phyloP scores from a whole-genome alignment of 139 green algal genomes.

The Coelastrella sp. region DNA sequence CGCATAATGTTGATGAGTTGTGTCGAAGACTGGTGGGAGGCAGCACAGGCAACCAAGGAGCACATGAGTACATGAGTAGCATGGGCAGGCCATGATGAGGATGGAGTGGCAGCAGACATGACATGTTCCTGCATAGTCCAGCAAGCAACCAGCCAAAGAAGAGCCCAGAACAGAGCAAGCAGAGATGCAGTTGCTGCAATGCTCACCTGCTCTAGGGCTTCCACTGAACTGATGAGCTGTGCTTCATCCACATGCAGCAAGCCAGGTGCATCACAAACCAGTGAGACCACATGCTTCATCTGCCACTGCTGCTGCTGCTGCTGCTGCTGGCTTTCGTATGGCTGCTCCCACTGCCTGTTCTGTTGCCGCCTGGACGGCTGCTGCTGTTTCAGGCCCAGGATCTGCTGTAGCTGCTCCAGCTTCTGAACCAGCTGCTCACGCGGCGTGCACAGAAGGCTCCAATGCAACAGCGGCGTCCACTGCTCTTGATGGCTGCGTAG shows the following conservation, averaged over 20 bases:
- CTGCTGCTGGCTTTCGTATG: not conserved
- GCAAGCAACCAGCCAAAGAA: too few relatives aligned
- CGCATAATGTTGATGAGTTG: too few relatives aligned
- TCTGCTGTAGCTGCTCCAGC: conserved; percentile 1
- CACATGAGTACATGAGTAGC: too few relatives aligned
- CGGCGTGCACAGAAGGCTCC: not conserved
- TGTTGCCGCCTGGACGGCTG: not conserved
- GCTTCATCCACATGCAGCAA: conserved; percentile 3
- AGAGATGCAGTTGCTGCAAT: too few relatives aligned
- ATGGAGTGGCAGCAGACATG: too few relatives aligned
- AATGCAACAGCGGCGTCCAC: not conserved
- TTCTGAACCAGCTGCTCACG: not conserved
- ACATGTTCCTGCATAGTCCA: too few relatives aligned
- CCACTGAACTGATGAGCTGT: conserved; percentile 27
- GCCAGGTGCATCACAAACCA: not conserved
- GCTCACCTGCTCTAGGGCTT: conserved; percentile 42
- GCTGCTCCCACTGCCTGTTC: not conserved
- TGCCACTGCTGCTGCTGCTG: not conserved
- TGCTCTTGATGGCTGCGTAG: not conserved
- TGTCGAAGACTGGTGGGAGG: too few relatives aligned
- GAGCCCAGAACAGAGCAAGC: too few relatives aligned
- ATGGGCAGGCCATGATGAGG: too few relatives aligned
- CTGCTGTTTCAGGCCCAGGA: conserved; percentile 1
- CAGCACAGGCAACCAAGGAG: too few relatives aligned
- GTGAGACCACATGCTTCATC: not conserved